Percentiles rank a stretch among this genome's conserved stretches.
These are phyloP conservation scores for Fraxinus floribunda DNA, from an alignment of 305 asterid genomes.

Conservation along the genomic window DNA sequence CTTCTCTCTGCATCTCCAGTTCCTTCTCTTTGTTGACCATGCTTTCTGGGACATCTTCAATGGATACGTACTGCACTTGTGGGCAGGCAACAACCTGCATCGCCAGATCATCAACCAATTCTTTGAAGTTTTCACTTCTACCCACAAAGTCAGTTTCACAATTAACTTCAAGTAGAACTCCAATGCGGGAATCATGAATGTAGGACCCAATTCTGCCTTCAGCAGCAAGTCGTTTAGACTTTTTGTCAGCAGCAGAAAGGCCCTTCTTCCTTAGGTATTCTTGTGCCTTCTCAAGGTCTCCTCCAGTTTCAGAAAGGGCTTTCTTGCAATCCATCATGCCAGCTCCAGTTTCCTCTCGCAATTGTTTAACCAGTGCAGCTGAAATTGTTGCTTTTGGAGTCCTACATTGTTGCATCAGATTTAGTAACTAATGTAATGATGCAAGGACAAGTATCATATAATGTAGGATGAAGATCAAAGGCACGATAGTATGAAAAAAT, in stretches of 20 bases:
- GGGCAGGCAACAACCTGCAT: constrained; percentile 95
- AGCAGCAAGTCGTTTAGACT: constrained; percentile 82
- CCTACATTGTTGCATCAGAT: constrained; percentile 39
- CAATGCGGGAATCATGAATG: constrained; percentile 85
- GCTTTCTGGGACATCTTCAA: constrained; percentile 71
- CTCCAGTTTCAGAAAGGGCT: constrained; percentile 85
- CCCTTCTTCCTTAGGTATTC: constrained; percentile 90
- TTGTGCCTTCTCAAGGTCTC: constrained; percentile 85
- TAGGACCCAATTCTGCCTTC: constrained; percentile 92
- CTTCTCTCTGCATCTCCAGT: constrained; percentile 93
- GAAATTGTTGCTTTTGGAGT: constrained; percentile 56
- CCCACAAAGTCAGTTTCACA: constrained; percentile 98
- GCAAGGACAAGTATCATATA: background rate
- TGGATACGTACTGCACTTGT: constrained; percentile 66
- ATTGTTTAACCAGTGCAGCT: constrained; percentile 80
- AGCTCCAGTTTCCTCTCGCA: constrained; percentile 94
- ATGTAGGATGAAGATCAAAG: background rate
- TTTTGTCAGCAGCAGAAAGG: constrained; percentile 84
- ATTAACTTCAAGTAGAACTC: constrained; percentile 86
- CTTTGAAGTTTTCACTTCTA: constrained; percentile 73
- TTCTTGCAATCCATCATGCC: constrained; percentile 99
- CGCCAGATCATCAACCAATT: constrained; percentile 78
- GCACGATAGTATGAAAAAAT: background rate
- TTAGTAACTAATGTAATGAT: constrained; percentile 1
- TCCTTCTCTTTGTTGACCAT: constrained; percentile 60